Conservation (phyloP, 176 grass and related monocot genomes). For the Eleusine coracana region DNA sequence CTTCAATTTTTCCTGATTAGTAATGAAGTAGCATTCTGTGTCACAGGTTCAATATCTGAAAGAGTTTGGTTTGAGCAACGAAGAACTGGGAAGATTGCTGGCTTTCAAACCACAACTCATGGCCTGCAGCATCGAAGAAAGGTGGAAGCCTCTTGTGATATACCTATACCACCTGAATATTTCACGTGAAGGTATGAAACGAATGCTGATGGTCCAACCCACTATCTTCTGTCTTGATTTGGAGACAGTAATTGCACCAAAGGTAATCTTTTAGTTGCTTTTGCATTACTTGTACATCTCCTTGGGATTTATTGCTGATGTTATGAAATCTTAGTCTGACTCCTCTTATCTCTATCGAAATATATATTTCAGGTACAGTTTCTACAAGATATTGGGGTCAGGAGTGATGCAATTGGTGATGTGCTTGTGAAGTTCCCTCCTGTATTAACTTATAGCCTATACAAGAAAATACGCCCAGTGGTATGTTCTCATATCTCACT, state of each 20-base stretch:
- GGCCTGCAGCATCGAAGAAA: conserved; percentile 93
- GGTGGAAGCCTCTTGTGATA: conserved; percentile 88
- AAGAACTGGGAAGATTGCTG: conserved; percentile 71
- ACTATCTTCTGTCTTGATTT: conserved; percentile 95
- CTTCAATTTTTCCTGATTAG: not conserved
- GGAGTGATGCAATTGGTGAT: conserved; percentile 71
- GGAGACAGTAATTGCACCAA: conserved; percentile 86
- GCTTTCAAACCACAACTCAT: conserved; percentile 95
- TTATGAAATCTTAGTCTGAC: conserved; percentile 1
- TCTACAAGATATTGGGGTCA: conserved; percentile 86
- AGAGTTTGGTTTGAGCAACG: conserved; percentile 71
- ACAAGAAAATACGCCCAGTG: conserved; percentile 97
- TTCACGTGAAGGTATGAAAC: conserved; percentile 82
- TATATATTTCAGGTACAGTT: conserved; percentile 71
- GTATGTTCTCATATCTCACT: conserved; percentile 55
- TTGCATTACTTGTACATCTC: conserved; percentile 8
- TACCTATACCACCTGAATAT: conserved; percentile 88
- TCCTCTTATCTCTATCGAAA: conserved; percentile 30
- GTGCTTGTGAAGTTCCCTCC: conserved; percentile 87
- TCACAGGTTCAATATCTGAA: conserved; percentile 81
- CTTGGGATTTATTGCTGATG: not conserved
- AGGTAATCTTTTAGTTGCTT: conserved; percentile 49
- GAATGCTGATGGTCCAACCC: conserved; percentile 82
- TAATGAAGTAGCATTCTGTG: conserved; percentile 21
- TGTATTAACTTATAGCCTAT: conserved; percentile 76